Evolutionary conservation across 2,329 filamentous ascomycete genomes (phyloP).

Genomic region (Beauveria sp.): DNA sequence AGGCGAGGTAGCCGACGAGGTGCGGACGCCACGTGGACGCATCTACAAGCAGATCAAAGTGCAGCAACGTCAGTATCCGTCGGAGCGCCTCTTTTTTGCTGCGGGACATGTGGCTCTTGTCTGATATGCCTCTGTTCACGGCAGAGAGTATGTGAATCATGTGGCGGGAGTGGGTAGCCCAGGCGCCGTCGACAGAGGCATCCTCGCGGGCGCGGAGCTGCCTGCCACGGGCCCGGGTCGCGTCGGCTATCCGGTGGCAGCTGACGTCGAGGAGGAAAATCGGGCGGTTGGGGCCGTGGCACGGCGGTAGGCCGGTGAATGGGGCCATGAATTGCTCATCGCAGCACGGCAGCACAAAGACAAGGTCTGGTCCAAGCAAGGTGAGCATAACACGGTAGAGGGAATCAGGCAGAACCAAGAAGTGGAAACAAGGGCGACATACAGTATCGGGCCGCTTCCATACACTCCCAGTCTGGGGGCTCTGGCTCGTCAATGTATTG

Average conservation of each 20-base stretch:
- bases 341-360: neutral
- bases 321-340: neutral
- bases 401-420: neutral
- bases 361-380: neutral
- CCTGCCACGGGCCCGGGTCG: neutral
- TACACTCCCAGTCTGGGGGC: neutral
- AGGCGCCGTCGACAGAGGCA: neutral
- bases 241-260: neutral
- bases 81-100: neutral
- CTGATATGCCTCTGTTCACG: neutral
- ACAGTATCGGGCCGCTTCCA: conserved; percentile 2
- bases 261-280: conserved; percentile 5
- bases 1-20: neutral
- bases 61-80: neutral
- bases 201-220: neutral
- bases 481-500: neutral
- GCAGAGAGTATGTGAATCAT: neutral
- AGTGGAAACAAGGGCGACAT: neutral
- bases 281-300: neutral
- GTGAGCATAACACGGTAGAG: neutral
- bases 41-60: neutral
- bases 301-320: neutral
- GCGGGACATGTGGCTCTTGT: neutral
- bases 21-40: neutral
- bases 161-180: neutral